phyloP scores from a whole-genome alignment of 768 basidiomycete genomes.

The Xerocomellus amylosporus region DNA sequence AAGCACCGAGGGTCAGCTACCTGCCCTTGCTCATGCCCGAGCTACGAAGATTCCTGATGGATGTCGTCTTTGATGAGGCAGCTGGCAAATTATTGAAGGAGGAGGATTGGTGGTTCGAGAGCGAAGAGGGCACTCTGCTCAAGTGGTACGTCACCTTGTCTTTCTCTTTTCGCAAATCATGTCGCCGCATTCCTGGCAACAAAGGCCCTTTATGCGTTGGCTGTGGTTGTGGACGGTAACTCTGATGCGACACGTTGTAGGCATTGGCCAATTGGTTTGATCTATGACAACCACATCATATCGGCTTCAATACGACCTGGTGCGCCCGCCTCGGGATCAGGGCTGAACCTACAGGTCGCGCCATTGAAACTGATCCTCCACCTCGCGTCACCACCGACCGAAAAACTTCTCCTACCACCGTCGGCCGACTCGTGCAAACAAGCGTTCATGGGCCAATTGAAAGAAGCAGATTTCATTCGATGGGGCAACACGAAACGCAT shows the following conservation, averaged over 20 bases:
- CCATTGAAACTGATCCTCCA: constrained; percentile 84
- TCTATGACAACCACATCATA: constrained; percentile 83
- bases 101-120: constrained; percentile 98
- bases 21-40: constrained; percentile 89
- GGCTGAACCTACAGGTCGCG: constrained; percentile 35
- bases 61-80: constrained; percentile 88
- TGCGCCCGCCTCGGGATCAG: constrained; percentile 40
- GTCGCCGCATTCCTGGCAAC: neutral
- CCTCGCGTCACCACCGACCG: constrained; percentile 81
- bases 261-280: constrained; percentile 97
- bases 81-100: constrained; percentile 74
- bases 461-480: constrained; percentile 95
- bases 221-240: neutral
- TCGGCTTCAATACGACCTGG: constrained; percentile 51
- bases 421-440: constrained; percentile 86
- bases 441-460: constrained; percentile 92
- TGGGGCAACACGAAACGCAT: constrained; percentile 97
- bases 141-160: constrained; percentile 69
- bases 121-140: constrained; percentile 72
- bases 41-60: constrained; percentile 82
- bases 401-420: constrained; percentile 79
- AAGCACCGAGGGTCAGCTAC: constrained; percentile 90
- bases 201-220: neutral
- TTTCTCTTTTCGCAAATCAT: neutral
- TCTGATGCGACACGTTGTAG: constrained; percentile 42